Base-by-base conservation (phyloP, 495 filamentous ascomycete species). In the Penicillium daleae region DNA sequence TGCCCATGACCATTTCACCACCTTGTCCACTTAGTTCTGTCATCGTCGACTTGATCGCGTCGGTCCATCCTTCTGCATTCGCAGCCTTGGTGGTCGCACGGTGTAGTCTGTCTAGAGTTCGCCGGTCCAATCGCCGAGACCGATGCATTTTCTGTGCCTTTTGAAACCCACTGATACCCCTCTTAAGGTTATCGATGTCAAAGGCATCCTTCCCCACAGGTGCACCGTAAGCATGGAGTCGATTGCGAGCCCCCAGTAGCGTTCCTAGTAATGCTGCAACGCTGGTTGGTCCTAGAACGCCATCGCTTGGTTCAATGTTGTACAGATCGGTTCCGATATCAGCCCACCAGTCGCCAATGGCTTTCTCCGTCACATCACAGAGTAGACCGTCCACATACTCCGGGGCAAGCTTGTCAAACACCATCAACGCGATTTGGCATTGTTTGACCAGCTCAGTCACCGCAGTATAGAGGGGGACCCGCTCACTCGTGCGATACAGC, bases 11-110 rank as follows among this genome's bases (percentile, higher is more conserved):
- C 82, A 97, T 90, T 68, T 97, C 92, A 33, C 92, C 92, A 48
- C 94, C 89, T 73, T 97, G 97, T n/a, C 95, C 95, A 62, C 92
- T 90, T 33, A 99, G 85, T 73, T 98, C 95, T 8, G 91, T 93
- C 61, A 97, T 89, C 2, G 94, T 97, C 7, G 92, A 96, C 70
- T 97, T 98, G 62, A 99, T 91, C 19, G 94, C 93, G 68, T 91
- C 92, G 6, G 87, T 90, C 87, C 89, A 91, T 63, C 86, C 87
- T 63, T 96, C 90, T 8, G 90, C 85, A 37, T 87, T 89, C 5
- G 93, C 95, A 22, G 92, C 92, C 70, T 97, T 98, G 44, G 90
- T 91, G 21, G 95, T 97, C 8, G 83, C 85, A 42, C 82, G 84
- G 62, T 94, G 95, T 33, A 99, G 81, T 44, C 85, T 86, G 58